Conservation (phyloP, 2,329 filamentous ascomycete species). For the Aspergillus luchuensis region DNA sequence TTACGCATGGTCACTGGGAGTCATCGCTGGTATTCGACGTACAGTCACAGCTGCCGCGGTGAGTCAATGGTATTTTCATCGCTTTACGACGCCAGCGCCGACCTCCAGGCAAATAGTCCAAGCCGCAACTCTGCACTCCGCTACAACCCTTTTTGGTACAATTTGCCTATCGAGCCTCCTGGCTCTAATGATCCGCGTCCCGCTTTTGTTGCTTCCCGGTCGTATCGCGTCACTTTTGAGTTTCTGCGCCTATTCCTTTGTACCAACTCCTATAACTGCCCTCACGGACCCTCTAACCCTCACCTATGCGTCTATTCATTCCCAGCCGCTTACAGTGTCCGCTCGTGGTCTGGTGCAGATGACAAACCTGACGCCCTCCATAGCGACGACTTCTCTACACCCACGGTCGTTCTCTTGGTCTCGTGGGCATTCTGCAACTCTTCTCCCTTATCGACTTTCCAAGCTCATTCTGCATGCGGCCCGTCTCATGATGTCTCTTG, state of each 20-base stretch:
- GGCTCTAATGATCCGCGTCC: slow-evolving; percentile 77
- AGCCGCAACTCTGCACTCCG: slow-evolving; percentile 78
- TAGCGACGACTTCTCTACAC: slow-evolving; percentile 65
- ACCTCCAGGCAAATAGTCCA: slow-evolving; percentile 78
- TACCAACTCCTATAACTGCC: slow-evolving; percentile 81
- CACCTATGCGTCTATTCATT: slow-evolving; percentile 93
- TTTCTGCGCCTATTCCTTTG: slow-evolving; percentile 73
- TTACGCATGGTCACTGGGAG: slow-evolving; percentile 91
- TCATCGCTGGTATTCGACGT: slow-evolving; percentile 85
- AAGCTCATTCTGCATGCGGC: slow-evolving; percentile 91
- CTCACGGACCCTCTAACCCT: slow-evolving; percentile 89
- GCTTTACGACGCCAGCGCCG: slow-evolving; percentile 75
- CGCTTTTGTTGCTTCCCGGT: slow-evolving; percentile 78
- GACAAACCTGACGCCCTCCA: slow-evolving; percentile 72
- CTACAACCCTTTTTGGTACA: slow-evolving; percentile 86
- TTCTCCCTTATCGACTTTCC: slow-evolving; percentile 86
- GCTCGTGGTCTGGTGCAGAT: slow-evolving; percentile 80
- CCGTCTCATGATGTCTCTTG: slow-evolving; percentile 85
- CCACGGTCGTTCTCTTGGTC: slow-evolving; percentile 47
- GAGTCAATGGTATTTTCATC: slow-evolving; percentile 98
- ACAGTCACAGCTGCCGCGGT: slow-evolving; percentile 92
- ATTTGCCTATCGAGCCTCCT: slow-evolving; percentile 86
- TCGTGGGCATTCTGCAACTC: slow-evolving; percentile 48
- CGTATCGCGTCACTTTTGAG: slow-evolving; percentile 70
- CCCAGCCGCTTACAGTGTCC: slow-evolving; percentile 74